Evolutionary conservation across 768 basidiomycete species (phyloP).

Genomic region (Kwoniella europaea): DNA sequence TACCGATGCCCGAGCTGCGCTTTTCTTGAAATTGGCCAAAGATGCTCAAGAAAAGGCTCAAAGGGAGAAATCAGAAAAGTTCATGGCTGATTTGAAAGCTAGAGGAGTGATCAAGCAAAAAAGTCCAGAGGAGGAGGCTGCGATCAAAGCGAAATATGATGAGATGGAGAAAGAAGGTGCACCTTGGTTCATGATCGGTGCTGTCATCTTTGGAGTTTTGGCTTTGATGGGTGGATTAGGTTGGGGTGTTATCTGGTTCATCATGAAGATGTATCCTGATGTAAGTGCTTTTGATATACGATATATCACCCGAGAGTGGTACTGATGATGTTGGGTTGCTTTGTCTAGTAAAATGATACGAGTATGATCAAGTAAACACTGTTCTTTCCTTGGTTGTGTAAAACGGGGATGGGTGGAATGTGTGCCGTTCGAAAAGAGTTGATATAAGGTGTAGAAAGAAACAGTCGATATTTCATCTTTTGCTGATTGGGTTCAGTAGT

Average conservation of each 20-base stretch:
- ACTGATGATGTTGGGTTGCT: neutral
- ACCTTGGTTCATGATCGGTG: slow-evolving; percentile 33
- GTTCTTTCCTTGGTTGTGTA: too few species aligned
- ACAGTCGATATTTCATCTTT: too few species aligned
- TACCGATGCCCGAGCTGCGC: slow-evolving; percentile 57
- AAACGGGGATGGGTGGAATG: too few species aligned
- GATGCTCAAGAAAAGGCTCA: slow-evolving; percentile 39
- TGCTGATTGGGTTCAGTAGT: neutral
- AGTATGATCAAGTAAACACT: too few species aligned
- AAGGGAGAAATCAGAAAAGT: slow-evolving; percentile 32
- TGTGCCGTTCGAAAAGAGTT: too few species aligned
- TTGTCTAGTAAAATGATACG: neutral
- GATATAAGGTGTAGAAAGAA: too few species aligned
- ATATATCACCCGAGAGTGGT: neutral
- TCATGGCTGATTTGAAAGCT: slow-evolving; percentile 62
- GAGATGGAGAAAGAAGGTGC: slow-evolving; percentile 20
- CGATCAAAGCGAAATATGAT: slow-evolving; percentile 27
- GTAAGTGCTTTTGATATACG: neutral
- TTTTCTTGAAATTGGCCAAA: slow-evolving; percentile 51
- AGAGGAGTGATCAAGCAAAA: slow-evolving; percentile 54
- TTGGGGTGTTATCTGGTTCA: slow-evolving; percentile 32
- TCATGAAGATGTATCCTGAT: slow-evolving; percentile 30
- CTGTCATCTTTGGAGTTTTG: slow-evolving; percentile 38
- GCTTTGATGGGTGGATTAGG: slow-evolving; percentile 38
- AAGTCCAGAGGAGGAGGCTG: slow-evolving; percentile 34